Evolutionary conservation across 2,329 filamentous ascomycete species (phyloP), one percentile per base, ranked within the genome.

Genomic region (Waltergamsia citrina): DNA sequence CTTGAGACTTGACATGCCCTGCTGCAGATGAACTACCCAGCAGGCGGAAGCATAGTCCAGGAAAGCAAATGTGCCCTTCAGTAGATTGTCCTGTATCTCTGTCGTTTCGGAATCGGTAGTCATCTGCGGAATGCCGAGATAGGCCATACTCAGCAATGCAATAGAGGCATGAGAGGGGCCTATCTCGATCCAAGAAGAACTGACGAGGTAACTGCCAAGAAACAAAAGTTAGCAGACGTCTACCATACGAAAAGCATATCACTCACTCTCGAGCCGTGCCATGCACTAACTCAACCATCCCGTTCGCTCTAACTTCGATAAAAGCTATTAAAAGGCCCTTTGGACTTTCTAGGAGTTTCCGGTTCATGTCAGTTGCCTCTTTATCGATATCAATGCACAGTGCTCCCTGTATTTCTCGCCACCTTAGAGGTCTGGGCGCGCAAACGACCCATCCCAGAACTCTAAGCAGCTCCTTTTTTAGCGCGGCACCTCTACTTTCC

Each of bases 1-100:
- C n/a, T n/a, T n/a, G n/a, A n/a, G n/a, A n/a, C n/a, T n/a, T n/a
- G 14, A 32, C 56, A 47, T 6, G 43, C 46, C 34, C 36, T 40
- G 5, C 43, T 43, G 23, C n/a, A 35, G 28, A 28, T 34, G 19
- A 16, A 32, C 10, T 5, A 11, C 16, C 30, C 30, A 32, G n/a
- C 30, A 32, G 7, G 30, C 30, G 14, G 30, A 32, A n/a, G 30
- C 16, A 21, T 32, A 32, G 22, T 32, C 30, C 20, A 32, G 16
- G 11, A 32, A 21, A 6, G 15, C 30, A 21, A 14, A 32, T 5
- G 17, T 6, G 9, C 30, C 9, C 27, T 12, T 40, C 38, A 29
- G 28, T 47, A 33, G 34, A 49, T 46, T 18, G 27, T 28, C 21
- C 28, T 38, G 12, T 5, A 49, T 41, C 21, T 51, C 26, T 8